Conservation (phyloP, 768 basidiomycete species). For the Suillus plorans region DNA sequence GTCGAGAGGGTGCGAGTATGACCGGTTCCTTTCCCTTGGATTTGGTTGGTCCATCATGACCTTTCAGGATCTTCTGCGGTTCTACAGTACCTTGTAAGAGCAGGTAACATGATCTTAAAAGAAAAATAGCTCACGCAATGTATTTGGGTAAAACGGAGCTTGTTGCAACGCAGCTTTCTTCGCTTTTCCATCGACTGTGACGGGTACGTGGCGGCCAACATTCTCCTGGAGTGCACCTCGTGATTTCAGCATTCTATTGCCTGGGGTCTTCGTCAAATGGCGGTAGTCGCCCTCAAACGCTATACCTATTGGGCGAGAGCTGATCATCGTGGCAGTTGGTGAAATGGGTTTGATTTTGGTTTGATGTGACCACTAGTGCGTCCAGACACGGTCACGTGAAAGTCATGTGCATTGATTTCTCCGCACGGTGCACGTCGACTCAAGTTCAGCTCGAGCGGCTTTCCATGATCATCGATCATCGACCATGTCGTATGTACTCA, state of each 20-base stretch:
- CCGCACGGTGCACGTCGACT: not conserved
- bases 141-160: conserved; percentile 34
- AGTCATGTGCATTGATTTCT: conserved; percentile 3
- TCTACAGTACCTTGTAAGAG: not conserved
- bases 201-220: conserved; percentile 36
- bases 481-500: too few species aligned
- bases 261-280: conserved; percentile 51
- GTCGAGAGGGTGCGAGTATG: conserved; percentile 34
- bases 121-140: conserved; percentile 24
- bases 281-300: conserved; percentile 28
- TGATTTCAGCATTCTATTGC: conserved; percentile 41
- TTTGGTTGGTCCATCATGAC: not conserved
- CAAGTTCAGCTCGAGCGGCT: too few species aligned
- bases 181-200: conserved; percentile 46
- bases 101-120: not conserved
- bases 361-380: not conserved
- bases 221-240: conserved; percentile 49
- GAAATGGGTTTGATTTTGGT: conserved; percentile 6
- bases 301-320: conserved; percentile 22
- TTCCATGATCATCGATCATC: too few species aligned
- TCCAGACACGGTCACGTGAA: conserved; percentile 30
- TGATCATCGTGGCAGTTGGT: conserved; percentile 22
- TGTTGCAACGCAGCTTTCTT: conserved; percentile 36
- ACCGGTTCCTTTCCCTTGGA: conserved; percentile 24
- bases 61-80: not conserved